Percentiles rank a stretch among this genome's conserved stretches.
Evolutionary conservation across 345 rosid genomes (phyloP).

Genomic region (Firmiana major): DNA sequence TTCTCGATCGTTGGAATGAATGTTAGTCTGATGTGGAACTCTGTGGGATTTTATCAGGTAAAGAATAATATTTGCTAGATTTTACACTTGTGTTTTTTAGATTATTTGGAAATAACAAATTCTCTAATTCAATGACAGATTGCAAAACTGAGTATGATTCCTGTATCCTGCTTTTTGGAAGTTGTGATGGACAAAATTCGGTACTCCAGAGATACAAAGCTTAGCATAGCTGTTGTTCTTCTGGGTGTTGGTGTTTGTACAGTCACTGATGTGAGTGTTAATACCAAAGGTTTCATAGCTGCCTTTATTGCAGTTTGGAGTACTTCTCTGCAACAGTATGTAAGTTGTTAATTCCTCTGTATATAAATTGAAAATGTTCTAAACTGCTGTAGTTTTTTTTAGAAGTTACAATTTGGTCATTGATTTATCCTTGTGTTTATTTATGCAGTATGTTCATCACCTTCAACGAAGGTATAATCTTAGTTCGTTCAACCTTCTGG

Average conservation of each 20-base stretch:
- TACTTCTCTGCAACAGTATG: slow-evolving; percentile 94
- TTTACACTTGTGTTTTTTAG: not conserved
- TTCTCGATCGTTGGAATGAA: slow-evolving; percentile 99
- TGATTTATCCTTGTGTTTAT: not conserved
- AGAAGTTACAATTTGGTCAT: not conserved
- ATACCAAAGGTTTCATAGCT: slow-evolving; percentile 77
- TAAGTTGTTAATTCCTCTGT: slow-evolving; percentile 34
- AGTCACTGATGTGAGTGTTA: slow-evolving; percentile 92
- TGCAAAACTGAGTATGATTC: slow-evolving; percentile 96
- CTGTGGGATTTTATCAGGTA: slow-evolving; percentile 99
- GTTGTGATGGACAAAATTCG: slow-evolving; percentile 83
- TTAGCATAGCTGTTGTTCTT: slow-evolving; percentile 82
- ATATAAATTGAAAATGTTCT: not conserved
- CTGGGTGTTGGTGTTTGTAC: slow-evolving; percentile 97
- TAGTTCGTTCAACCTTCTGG: slow-evolving; percentile 87
- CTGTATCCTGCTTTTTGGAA: slow-evolving; percentile 93
- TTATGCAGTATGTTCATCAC: slow-evolving; percentile 90
- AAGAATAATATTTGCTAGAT: not conserved
- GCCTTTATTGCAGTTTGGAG: slow-evolving; percentile 96
- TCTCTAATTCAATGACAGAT: slow-evolving; percentile 45
- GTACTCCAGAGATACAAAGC: slow-evolving; percentile 92
- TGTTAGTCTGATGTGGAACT: slow-evolving; percentile 97
- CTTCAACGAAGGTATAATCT: slow-evolving; percentile 84
- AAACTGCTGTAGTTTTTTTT: not conserved
- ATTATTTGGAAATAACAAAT: slow-evolving; percentile 14